Conservation (phyloP, 768 basidiomycete genomes). For the Leccinellum luteum region DNA sequence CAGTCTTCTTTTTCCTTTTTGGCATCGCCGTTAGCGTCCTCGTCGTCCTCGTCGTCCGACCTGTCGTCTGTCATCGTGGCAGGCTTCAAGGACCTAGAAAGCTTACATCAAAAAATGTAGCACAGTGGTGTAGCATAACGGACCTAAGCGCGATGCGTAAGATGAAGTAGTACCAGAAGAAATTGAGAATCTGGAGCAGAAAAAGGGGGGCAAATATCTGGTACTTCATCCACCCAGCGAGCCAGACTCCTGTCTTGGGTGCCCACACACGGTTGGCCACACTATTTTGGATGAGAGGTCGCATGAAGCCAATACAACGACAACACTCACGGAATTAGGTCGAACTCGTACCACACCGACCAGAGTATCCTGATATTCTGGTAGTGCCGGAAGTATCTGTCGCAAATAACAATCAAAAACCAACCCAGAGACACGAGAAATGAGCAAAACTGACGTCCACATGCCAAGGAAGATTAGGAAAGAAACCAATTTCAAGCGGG, state of each 20-base stretch:
- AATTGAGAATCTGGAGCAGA: constrained; percentile 77
- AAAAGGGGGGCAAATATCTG: constrained; percentile 76
- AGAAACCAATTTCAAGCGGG: constrained; percentile 56
- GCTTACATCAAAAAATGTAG: constrained; percentile 7
- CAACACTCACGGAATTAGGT: constrained; percentile 65
- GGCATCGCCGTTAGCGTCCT: constrained; percentile 29
- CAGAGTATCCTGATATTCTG: constrained; percentile 83
- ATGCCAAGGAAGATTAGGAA: constrained; percentile 65
- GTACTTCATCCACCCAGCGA: constrained; percentile 75
- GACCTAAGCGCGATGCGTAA: constrained; percentile 72
- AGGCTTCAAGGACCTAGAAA: constrained; percentile 50
- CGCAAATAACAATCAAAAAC: neutral
- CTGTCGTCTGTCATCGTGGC: constrained; percentile 61
- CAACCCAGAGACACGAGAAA: neutral
- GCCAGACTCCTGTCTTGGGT: constrained; percentile 62
- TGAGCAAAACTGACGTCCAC: constrained; percentile 68
- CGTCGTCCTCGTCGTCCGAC: constrained; percentile 75
- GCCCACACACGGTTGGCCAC: constrained; percentile 55
- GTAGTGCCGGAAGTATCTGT: constrained; percentile 91
- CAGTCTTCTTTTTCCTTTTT: constrained; percentile 32
- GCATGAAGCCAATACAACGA: neutral
- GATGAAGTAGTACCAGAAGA: constrained; percentile 94
- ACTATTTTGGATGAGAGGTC: constrained; percentile 34
- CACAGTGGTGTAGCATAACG: constrained; percentile 21
- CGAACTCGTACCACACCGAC: constrained; percentile 81